Base-by-base conservation (phyloP, 2,329 filamentous ascomycete species). In the Talaromyces sp. region DNA sequence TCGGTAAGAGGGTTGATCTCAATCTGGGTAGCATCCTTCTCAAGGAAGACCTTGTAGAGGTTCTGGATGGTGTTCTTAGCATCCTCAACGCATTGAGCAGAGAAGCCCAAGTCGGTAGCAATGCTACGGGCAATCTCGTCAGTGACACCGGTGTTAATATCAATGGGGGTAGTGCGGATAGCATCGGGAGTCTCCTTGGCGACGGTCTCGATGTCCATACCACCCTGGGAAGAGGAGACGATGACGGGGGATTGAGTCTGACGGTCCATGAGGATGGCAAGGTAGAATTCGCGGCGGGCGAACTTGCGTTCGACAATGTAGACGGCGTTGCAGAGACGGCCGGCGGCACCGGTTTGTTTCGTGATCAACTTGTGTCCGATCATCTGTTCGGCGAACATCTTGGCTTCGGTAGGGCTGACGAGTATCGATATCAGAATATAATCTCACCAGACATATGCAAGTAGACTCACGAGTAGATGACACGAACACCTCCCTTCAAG, bases 261-360 rank as follows among this genome's bases (percentile, higher is more conserved):
- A 76, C 95, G 92, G 85, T 99, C 95, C 95, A 99, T 98, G 74
- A 99, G 89, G 75, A 99, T 90, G 75, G 95, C 95, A 66, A 99
- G 89, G 86, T 99, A 99, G 85, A 99, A 99, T 83, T 99, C 95
- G 78, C 95, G 90, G 72, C 95, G 93, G 73, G 95, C 95, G 77
- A 97, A 99, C 86, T 99, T 99, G 87, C 95, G 93, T 87, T 99
- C 95, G 83, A 94, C 96, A 79, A 99, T 98, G 86, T 96, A 98
- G 78, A 99, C 95, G 69, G 93, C 87, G 82, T 91, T 98, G 87
- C 95, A 99, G 79, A 96, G 88, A 80, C 95, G 92, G 77, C 95
- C 95, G 73, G 82, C 87, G 73, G 94, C 92, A 79, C 95, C 95
- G 66, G 95, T 99, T 86, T 99, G 95, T 89, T 99, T 99, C 81